Base-by-base conservation (phyloP, 495 filamentous ascomycete species). In the Tuber microsphaerosporum region DNA sequence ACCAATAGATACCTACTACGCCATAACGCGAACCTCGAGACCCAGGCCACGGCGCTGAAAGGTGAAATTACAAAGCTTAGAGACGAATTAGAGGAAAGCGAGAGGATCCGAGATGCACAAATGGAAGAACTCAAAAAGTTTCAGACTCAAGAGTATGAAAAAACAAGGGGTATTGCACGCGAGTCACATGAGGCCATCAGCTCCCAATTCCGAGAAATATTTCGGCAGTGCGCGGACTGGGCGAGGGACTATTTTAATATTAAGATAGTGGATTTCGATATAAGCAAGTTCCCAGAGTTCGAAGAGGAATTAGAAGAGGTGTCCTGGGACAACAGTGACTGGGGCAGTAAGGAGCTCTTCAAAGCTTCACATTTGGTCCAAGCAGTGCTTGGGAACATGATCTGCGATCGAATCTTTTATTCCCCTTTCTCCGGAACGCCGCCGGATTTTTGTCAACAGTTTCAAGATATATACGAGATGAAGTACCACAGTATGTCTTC, bases 181-280 rank as follows among this genome's bases (percentile, higher is more conserved):
- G 74, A 73, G 31, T 42, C 71, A 5, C 76, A 77, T 26, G 74
- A 76, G 31, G 46, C 26, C 19, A 68, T 77, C 16, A 77, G 69
- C 37, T 71, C 75, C 34, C 56, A 61, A 70, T 77, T 78, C 42
- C 69, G 56, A 22, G 45, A 73, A 31, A 42, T 77, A 39, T 78
- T 76, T 41, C 51, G 44, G 39, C 72, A 70, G 44, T 78, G 74
- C n/a, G n/a, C 65, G 9, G 37, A 73, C 34, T 78, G 76, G 76
- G 75, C 76, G 9, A 75, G 75, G 41, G 76, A 78, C 42, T 78
- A 77, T 51, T 78, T 78, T 69, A 77, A 61, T 31, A 78, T 78
- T 22, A 51, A 77, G 20, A 31, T 72, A 8, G 45, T 41, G 7
- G 43, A 31, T 22, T 77, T 78, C 44, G 31, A 37, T 37, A 22